Evolutionary conservation across 2,329 filamentous ascomycete genomes (phyloP).

Genomic region (Cephalotrichum gorgonifer): DNA sequence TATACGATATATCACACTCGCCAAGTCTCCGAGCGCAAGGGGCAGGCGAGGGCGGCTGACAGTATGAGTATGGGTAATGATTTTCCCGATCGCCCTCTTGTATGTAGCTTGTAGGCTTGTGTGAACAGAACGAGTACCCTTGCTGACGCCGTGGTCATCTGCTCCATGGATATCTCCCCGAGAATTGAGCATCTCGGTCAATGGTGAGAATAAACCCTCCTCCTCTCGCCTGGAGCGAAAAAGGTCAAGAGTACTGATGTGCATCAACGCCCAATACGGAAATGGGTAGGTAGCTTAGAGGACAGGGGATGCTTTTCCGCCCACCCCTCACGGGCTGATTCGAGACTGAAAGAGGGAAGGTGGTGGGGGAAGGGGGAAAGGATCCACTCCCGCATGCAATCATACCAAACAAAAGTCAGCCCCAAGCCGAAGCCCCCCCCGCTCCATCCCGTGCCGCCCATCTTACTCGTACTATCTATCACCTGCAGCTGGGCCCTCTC

Average conservation of each 20-base stretch:
- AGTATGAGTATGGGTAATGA: background rate
- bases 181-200: background rate
- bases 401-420: background rate
- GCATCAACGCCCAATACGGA: background rate
- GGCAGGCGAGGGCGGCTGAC: no score
- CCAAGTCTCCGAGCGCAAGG: background rate
- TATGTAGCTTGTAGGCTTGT: background rate
- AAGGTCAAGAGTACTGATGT: background rate
- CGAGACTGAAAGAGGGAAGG: background rate
- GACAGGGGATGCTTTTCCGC: background rate
- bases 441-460: background rate
- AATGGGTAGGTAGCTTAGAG: background rate
- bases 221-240: no score
- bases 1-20: no score
- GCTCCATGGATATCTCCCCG: background rate
- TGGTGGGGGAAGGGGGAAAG: background rate
- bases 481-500: background rate
- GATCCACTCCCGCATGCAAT: background rate
- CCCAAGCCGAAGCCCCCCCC: background rate
- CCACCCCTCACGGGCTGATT: background rate
- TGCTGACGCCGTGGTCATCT: background rate
- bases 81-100: background rate
- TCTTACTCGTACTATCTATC: background rate
- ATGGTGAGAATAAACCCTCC: background rate
- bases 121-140: background rate